phyloP scores from a whole-genome alignment of 2,329 filamentous ascomycete species.

The Aureobasidium lini region DNA sequence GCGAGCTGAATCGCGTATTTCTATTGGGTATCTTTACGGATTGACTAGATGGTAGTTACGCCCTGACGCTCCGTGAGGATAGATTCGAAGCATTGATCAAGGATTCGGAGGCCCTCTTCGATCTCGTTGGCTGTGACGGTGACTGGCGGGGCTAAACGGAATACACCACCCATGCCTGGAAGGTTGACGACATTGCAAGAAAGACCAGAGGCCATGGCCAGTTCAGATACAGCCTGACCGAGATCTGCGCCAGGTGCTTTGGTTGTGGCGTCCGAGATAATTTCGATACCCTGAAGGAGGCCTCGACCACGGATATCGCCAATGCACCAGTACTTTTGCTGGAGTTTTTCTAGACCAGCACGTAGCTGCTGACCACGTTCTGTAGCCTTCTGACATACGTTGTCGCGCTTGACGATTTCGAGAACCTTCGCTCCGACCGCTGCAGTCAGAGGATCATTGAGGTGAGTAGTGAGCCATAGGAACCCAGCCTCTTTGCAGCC shows the following conservation, averaged over 20 bases:
- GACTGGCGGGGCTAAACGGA: slow-evolving; percentile 25
- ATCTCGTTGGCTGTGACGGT: slow-evolving; percentile 24
- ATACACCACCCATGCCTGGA: slow-evolving; percentile 24
- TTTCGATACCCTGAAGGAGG: slow-evolving; percentile 26
- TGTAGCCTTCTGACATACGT: slow-evolving; percentile 18
- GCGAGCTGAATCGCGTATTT: neutral
- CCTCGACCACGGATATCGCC: slow-evolving; percentile 27
- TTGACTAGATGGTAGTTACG: neutral
- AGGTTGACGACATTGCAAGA: slow-evolving; percentile 24
- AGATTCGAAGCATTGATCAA: slow-evolving; percentile 36
- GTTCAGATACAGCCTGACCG: slow-evolving; percentile 19
- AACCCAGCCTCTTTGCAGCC: slow-evolving; percentile 21
- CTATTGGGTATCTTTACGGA: neutral
- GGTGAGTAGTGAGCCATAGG: slow-evolving; percentile 26
- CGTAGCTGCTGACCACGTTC: slow-evolving; percentile 21
- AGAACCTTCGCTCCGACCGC: slow-evolving; percentile 26
- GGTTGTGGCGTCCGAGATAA: slow-evolving; percentile 21
- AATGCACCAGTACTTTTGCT: slow-evolving; percentile 24
- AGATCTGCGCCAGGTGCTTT: slow-evolving; percentile 23
- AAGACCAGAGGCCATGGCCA: slow-evolving; percentile 21
- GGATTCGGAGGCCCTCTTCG: slow-evolving; percentile 45
- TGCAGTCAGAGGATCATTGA: slow-evolving; percentile 26
- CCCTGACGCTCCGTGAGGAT: neutral
- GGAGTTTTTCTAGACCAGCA: slow-evolving; percentile 18
- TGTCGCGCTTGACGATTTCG: slow-evolving; percentile 25